These are phyloP conservation scores for Stipa capillata DNA, from an alignment of 176 grass and related monocot genomes.

Conservation along the genomic window DNA sequence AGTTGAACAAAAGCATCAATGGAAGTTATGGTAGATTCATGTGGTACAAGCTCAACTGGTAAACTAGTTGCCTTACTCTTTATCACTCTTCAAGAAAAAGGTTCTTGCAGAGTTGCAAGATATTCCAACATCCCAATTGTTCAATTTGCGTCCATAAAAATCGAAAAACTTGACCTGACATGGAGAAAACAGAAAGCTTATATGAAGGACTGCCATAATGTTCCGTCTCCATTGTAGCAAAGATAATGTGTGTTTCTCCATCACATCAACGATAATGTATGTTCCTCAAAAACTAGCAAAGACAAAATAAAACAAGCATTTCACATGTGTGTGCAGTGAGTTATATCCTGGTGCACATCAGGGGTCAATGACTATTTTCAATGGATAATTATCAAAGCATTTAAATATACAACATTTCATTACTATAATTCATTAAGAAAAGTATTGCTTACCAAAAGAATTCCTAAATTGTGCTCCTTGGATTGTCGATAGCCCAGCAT, in stretches of 20 bases:
- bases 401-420: background rate
- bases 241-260: background rate
- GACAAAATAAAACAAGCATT: background rate
- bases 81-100: slow-evolving; percentile 75
- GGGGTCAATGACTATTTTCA: background rate
- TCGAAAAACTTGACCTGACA: slow-evolving; percentile 89
- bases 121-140: slow-evolving; percentile 74
- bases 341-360: background rate
- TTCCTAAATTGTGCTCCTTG: slow-evolving; percentile 87
- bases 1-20: background rate
- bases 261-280: background rate
- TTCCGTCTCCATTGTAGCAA: background rate
- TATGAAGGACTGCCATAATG: slow-evolving; percentile 1
- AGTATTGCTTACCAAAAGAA: slow-evolving; percentile 78
- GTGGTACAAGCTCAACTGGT: background rate
- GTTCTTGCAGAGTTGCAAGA: slow-evolving; percentile 69
- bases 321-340: background rate
- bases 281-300: background rate
- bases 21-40: background rate
- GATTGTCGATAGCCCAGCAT: slow-evolving; percentile 30
- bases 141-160: slow-evolving; percentile 89
- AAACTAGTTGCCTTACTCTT: slow-evolving; percentile 44
- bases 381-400: background rate
- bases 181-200: background rate
- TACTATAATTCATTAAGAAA: slow-evolving; percentile 3